Base-by-base conservation (phyloP, 2,329 filamentous ascomycete genomes). In the Orbilia brochopaga region DNA sequence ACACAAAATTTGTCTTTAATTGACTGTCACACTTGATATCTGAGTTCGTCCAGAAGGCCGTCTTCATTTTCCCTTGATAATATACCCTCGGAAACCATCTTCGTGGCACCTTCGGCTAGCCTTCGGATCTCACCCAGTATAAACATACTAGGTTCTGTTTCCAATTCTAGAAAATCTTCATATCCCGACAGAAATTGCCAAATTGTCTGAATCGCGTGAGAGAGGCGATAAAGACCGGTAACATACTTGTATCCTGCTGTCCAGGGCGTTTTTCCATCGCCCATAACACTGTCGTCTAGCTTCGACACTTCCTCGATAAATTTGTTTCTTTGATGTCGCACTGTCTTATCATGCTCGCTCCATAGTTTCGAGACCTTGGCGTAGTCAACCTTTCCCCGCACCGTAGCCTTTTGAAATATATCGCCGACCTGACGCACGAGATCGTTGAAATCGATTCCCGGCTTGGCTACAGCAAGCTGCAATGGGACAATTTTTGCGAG, bases 201-300 rank as follows among this genome's bases (percentile, higher is more conserved):
- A 32, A 70, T 42, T 40, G 32, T 50, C 6, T 51, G 53, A 23
- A 70, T 21, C 30, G 59, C 54, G 30, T 56, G 54, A 3, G 66
- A 46, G 50, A 70, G 42, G 17, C 24, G 17, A 42, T 64, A 70
- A 15, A 70, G 35, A 1, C 59, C 59, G 8, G 66, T 64, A 27
- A 70, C 40, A 27, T 70, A 70, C 19, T 58, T 52, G 15, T 64
- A 37, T 1, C 66, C 66, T 6, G 59, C 59, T 1, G 66, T 64
- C 66, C 59, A 70, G n/a, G 50, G 46, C 15, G 54, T 59, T 17
- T 15, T 27, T 24, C 11, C 27, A 11, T 70, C 48, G 3, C 66
- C 66, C 24, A 42, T 19, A 27, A 64, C 50, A 24, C 66, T 57
- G 17, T 70, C 42, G 32, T 70, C 66, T n/a, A 64, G 23, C 17